These are phyloP conservation scores for Xylaria castorea DNA, from an alignment of 495 filamentous ascomycete species.

Conservation along the genomic window DNA sequence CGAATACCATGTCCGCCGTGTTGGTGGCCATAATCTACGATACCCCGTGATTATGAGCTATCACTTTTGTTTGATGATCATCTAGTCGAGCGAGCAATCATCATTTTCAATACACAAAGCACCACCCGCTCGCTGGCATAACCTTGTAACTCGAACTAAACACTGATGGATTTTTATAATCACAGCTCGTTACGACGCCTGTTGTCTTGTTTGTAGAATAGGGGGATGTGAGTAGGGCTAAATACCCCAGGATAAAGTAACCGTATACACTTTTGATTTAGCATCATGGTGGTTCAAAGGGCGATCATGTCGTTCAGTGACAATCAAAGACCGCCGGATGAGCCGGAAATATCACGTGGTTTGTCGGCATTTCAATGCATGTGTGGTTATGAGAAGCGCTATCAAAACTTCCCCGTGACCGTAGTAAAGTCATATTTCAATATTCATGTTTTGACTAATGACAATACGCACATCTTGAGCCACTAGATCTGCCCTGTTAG, in stretches of 20 bases:
- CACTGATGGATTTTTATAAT: not conserved
- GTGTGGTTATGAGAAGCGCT: not conserved
- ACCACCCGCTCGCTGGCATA: not conserved
- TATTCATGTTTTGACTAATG: not conserved
- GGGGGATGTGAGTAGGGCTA: not conserved
- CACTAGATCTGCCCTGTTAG: not conserved
- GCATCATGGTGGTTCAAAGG: not conserved
- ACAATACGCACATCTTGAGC: no score
- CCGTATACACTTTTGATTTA: not conserved
- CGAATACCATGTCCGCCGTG: not conserved
- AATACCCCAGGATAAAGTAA: not conserved
- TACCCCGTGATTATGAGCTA: not conserved
- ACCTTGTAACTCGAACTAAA: not conserved
- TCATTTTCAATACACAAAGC: not conserved
- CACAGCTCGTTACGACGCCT: not conserved
- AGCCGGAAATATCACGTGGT: not conserved
- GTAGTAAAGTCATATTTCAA: not conserved
- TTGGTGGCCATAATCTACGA: not conserved
- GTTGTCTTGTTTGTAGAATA: not conserved
- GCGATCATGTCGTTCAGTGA: constrained; percentile 33
- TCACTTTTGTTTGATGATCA: not conserved
- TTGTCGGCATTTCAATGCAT: no score
- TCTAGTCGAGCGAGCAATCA: not conserved
- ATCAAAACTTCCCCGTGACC: not conserved
- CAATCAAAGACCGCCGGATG: not conserved